Evolutionary conservation across 139 green algal genomes (phyloP).

Genomic region (Coelastrella sp.): DNA sequence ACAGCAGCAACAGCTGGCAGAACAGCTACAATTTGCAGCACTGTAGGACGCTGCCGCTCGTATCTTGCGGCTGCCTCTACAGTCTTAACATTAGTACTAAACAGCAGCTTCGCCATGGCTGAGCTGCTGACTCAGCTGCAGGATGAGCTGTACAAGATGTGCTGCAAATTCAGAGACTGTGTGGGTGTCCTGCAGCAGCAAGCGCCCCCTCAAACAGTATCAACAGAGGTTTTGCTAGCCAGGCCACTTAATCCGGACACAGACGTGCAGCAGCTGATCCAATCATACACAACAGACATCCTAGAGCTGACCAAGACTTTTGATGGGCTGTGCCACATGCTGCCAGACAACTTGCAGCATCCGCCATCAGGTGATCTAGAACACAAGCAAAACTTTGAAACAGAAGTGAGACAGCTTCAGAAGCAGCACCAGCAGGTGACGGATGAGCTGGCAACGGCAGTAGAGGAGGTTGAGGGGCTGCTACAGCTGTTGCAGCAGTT

Average conservation of each 20-base stretch:
- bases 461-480: conserved; percentile 17
- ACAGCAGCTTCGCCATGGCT: conserved; percentile 14
- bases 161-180: background rate
- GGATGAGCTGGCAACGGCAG: conserved; percentile 5
- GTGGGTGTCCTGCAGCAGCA: conserved; percentile 41
- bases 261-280: background rate
- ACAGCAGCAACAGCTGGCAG: background rate
- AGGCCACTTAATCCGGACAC: background rate
- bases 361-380: background rate
- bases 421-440: conserved; percentile 28
- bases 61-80: background rate
- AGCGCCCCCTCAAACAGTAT: background rate
- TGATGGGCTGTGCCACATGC: background rate
- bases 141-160: conserved; percentile 28
- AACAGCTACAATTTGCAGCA: background rate
- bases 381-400: background rate
- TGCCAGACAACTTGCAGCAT: conserved; percentile 19
- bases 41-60: background rate
- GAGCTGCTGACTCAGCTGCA: conserved; percentile 47
- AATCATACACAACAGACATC: conserved; percentile 15
- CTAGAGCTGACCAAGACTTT: background rate
- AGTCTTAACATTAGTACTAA: background rate
- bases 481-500: conserved; percentile 34
- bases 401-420: conserved; percentile 12
- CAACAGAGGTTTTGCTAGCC: background rate